phyloP scores from a whole-genome alignment of 2,329 filamentous ascomycete species.

The Chrysoporthe austroafricana region DNA sequence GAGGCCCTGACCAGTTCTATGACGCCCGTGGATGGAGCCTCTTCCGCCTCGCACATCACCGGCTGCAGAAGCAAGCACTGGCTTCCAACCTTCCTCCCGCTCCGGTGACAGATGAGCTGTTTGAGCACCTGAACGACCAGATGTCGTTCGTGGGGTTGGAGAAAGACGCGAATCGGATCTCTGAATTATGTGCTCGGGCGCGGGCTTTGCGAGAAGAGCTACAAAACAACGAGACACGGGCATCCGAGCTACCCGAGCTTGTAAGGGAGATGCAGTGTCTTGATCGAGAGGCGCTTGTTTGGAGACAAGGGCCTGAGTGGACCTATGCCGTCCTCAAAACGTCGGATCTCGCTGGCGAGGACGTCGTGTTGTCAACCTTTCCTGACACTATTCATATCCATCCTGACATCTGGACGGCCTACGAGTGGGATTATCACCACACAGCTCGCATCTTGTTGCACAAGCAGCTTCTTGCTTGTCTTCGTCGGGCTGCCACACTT shows the following conservation, averaged over 20 bases:
- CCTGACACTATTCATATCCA: constrained; percentile 40
- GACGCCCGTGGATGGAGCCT: constrained; percentile 44
- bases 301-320: constrained; percentile 42
- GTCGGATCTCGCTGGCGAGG: constrained; percentile 29
- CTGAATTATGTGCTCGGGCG: constrained; percentile 37
- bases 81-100: constrained; percentile 37
- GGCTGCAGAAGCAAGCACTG: constrained; percentile 45
- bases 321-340: constrained; percentile 35
- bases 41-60: constrained; percentile 45
- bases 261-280: constrained; percentile 38
- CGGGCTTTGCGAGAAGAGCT: constrained; percentile 33
- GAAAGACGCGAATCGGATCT: constrained; percentile 36
- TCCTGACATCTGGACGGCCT: constrained; percentile 44
- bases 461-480: constrained; percentile 40
- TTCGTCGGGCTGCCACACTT: constrained; percentile 28
- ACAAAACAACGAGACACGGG: constrained; percentile 21
- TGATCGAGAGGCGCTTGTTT: constrained; percentile 37
- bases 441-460: constrained; percentile 43
- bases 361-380: constrained; percentile 20
- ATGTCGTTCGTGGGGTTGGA: constrained; percentile 36
- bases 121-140: constrained; percentile 38
- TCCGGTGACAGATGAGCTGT: constrained; percentile 37
- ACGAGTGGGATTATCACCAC: constrained; percentile 47
- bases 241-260: constrained; percentile 32
- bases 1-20: constrained; percentile 41